A percentile compares a stretch with the other conserved stretches of the same genome.
Evolutionary conservation across 345 rosid species (phyloP).

Genomic region (Boechera retrofracta): DNA sequence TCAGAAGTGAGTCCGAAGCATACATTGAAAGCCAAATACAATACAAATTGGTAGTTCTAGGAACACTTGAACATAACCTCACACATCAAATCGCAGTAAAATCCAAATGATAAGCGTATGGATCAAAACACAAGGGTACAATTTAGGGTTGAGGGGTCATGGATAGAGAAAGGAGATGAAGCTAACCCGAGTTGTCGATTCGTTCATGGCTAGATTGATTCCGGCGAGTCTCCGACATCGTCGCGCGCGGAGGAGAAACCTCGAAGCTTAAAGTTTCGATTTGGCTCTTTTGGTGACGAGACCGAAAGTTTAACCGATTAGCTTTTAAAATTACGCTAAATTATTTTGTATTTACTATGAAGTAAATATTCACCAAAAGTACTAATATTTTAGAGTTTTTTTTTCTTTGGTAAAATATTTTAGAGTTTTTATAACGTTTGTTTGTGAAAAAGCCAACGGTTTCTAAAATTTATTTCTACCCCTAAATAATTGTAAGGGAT

Average conservation of each 20-base stretch:
- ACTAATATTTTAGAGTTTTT: too few species aligned
- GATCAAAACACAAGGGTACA: neutral
- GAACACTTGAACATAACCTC: constrained; percentile 11
- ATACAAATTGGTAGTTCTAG: neutral
- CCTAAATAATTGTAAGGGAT: too few species aligned
- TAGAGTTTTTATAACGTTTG: too few species aligned
- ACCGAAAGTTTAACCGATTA: neutral
- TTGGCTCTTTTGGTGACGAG: neutral
- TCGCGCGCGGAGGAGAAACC: neutral
- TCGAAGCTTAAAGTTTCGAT: neutral
- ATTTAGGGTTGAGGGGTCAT: neutral
- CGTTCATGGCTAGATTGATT: constrained; percentile 33
- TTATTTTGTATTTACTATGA: too few species aligned
- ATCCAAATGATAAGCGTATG: neutral
- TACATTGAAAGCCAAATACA: neutral
- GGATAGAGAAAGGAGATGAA: constrained; percentile 25
- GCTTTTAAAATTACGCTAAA: neutral
- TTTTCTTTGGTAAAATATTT: too few species aligned
- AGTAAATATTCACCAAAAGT: too few species aligned
- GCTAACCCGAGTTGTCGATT: constrained; percentile 40
- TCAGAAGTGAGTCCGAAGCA: neutral
- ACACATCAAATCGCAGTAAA: constrained; percentile 3
- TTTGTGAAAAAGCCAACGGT: too few species aligned
- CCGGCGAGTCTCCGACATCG: constrained; percentile 42
- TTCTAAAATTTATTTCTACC: too few species aligned